Base-by-base conservation (phyloP, 2,329 filamentous ascomycete genomes). In the Phyllosticta capitalensis region DNA sequence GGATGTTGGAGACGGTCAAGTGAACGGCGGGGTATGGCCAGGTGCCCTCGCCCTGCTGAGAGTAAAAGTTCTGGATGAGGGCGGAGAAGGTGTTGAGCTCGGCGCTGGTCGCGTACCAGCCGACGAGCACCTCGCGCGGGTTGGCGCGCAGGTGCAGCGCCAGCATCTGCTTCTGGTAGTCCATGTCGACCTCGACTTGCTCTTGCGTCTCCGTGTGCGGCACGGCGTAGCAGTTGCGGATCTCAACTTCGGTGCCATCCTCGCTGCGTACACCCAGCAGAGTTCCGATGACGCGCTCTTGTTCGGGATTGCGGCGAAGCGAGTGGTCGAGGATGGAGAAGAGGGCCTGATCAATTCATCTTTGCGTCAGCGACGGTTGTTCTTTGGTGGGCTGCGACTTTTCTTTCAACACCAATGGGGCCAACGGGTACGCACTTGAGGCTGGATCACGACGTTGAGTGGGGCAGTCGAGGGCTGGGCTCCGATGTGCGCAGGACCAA, bases 161-260 rank as follows among this genome's bases (percentile, higher is more conserved):
- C 61, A 97, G 86, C 94, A 99, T 99, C 76, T 92, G 92, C 84
- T 97, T 97, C 79, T 99, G 94, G 78, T 97, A 99, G 78, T 99
- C 94, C 83, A 99, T 95, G 74, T 99, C 94, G 65, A 99, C 94
- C 78, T 99, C 94, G 69, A 99, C 94, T 78, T 99, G 94, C 77
- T 99, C 94, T 74, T 92, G 89, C 67, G 92, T 96, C 79, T 99
- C 94, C 67, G 92, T 97, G 80, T 99, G 94, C 66, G 92, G 92
- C 71, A 99, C 95, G 67, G 94, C 94, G 75, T 99, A 99, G 79
- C 90, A 92, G 72, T 90, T 95, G 72, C 90, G 87, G 70, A 99
- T 94, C 77, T 95, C 91, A 70, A 95, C 90, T 76, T 97, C 92
- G 72, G 89, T 90, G 75, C 92, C 94, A 81, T 99, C 94, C 79